These are phyloP conservation scores for Casuarina cunninghamiana DNA, from an alignment of 306 rosid genomes.

Conservation along the genomic window DNA sequence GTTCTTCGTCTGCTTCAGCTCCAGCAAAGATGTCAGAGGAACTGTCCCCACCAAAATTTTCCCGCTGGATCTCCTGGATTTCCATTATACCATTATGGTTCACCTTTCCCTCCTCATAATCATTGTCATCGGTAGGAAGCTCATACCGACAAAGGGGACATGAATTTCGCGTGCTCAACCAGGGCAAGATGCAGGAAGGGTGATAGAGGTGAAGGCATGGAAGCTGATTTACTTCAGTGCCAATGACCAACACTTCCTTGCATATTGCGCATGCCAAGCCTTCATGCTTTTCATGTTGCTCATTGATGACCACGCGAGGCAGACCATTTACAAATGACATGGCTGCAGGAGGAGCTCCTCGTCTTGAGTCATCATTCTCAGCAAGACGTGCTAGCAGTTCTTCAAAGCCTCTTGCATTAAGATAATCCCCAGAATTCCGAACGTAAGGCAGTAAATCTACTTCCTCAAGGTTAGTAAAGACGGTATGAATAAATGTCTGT, in stretches of 20 bases:
- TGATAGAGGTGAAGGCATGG: constrained; percentile 94
- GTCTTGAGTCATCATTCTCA: constrained; percentile 70
- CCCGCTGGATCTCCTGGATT: constrained; percentile 41
- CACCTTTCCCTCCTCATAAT: constrained; percentile 76
- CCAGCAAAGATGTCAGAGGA: constrained; percentile 41
- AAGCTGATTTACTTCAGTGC: constrained; percentile 72
- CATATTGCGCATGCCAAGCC: constrained; percentile 81
- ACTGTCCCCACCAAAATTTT: constrained; percentile 42
- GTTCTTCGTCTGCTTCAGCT: constrained; percentile 47
- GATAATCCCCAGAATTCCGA: constrained; percentile 60
- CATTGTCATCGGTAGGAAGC: constrained; percentile 92
- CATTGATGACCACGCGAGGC: constrained; percentile 52
- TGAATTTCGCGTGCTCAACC: constrained; percentile 85
- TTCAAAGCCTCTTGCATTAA: constrained; percentile 65
- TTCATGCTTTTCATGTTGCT: constrained; percentile 67
- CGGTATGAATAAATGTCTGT: constrained; percentile 34
- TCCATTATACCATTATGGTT: constrained; percentile 34
- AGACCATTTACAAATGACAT: constrained; percentile 54
- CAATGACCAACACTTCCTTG: constrained; percentile 63
- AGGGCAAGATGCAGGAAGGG: constrained; percentile 78
- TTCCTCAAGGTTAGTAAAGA: constrained; percentile 42
- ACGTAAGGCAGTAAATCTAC: constrained; percentile 43
- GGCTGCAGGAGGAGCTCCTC: constrained; percentile 92
- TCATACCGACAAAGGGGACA: constrained; percentile 95
- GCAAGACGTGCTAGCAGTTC: constrained; percentile 75